phyloP scores from a whole-genome alignment of 192 early-diverging fungal species.

The Linnemannia schmuckeri region DNA sequence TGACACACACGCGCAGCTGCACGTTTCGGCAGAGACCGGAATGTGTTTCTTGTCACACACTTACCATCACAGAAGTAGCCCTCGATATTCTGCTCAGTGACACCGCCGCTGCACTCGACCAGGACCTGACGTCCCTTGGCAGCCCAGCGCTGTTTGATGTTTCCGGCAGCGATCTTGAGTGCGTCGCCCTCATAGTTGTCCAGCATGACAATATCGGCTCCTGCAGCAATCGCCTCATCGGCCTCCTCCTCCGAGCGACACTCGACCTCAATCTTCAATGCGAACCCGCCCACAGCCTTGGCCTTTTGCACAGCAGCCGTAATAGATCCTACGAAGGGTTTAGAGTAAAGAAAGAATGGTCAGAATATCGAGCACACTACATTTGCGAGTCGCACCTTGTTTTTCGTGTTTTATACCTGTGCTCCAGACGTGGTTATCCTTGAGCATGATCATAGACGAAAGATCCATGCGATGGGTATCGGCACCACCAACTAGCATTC shows the following conservation, averaged over 20 bases:
- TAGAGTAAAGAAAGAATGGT: neutral
- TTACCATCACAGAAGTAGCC: conserved; percentile 85
- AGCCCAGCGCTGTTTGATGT: conserved; percentile 82
- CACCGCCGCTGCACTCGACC: conserved; percentile 96
- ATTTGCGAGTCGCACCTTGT: neutral
- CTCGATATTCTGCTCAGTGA: conserved; percentile 88
- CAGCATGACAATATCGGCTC: conserved; percentile 98
- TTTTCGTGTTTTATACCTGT: conserved; percentile 57
- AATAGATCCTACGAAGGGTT: conserved; percentile 77
- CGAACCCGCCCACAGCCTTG: conserved; percentile 86
- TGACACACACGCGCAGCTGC: neutral
- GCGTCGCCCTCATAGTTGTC: conserved; percentile 90
- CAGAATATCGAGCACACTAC: neutral
- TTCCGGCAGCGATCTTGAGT: conserved; percentile 74
- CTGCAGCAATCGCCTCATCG: conserved; percentile 94
- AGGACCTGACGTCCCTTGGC: conserved; percentile 74
- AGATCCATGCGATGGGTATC: conserved; percentile 98
- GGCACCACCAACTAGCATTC: conserved; percentile 95
- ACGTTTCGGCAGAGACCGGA: neutral
- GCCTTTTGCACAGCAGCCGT: conserved; percentile 90
- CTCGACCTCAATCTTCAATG: conserved; percentile 97
- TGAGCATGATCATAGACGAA: conserved; percentile 98
- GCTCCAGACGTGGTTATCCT: conserved; percentile 99
- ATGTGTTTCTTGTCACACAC: conserved; percentile 8
- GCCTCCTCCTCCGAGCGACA: conserved; percentile 94